Evolutionary conservation across 306 rosid genomes (phyloP).

Genomic region (Glycyrrhiza uralensis): DNA sequence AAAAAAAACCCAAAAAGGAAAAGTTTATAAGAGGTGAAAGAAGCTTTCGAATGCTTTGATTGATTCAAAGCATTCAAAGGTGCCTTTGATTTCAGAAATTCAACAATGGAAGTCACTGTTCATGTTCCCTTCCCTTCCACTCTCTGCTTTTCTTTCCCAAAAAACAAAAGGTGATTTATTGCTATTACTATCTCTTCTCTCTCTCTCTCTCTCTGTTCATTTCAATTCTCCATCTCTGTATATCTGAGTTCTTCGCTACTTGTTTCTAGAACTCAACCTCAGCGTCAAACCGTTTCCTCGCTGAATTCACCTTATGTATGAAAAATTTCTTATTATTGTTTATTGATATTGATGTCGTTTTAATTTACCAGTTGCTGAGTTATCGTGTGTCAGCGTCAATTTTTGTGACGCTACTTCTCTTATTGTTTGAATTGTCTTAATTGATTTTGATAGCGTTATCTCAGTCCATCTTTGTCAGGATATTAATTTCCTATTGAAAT

Average conservation of each 20-base stretch:
- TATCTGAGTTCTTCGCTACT: slow-evolving; percentile 3
- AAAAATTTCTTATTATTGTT: not conserved
- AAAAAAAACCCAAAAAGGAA: not conserved
- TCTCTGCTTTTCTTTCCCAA: slow-evolving; percentile 54
- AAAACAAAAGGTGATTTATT: slow-evolving; percentile 47
- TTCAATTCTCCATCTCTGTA: not conserved
- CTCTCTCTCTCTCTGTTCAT: not conserved
- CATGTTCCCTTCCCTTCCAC: slow-evolving; percentile 30
- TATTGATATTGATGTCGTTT: not conserved
- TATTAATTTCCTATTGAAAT: not conserved
- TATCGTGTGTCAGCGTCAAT: not conserved
- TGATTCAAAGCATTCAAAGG: slow-evolving; percentile 48
- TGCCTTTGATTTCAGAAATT: slow-evolving; percentile 34
- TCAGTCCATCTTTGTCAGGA: not conserved
- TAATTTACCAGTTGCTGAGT: not conserved
- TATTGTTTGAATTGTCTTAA: not conserved
- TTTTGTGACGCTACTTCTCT: slow-evolving; percentile 23
- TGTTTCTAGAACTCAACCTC: not conserved
- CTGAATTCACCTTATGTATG: slow-evolving; percentile 5
- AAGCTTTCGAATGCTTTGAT: slow-evolving; percentile 46
- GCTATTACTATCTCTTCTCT: slow-evolving; percentile 1
- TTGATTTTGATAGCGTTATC: not conserved
- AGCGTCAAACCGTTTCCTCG: slow-evolving; percentile 1
- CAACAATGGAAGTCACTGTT: slow-evolving; percentile 49
- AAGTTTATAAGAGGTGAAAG: slow-evolving; percentile 8